Evolutionary conservation across 805 yeast genomes (phyloP), one percentile per base, ranked within the genome.

Genomic region (Clavispora fructus): DNA sequence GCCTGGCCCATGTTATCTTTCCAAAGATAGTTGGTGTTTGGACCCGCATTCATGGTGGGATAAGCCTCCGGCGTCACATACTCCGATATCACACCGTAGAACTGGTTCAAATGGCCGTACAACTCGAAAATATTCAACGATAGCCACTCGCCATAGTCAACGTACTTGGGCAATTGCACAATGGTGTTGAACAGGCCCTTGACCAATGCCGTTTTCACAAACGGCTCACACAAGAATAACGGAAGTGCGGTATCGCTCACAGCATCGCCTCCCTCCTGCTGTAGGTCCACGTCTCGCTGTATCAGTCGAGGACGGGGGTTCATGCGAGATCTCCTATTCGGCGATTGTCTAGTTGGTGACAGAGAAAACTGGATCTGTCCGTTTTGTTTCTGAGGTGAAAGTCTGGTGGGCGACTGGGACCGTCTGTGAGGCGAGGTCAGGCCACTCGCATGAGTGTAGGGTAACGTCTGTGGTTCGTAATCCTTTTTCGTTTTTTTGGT

Each of bases 121-220:
- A 88, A 79, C 65, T 94, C 99, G 65, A 91, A 91, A 7, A 88
- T 82, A 63, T 90, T 94, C 46, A 94, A 77, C 1, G 98, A 97
- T 14, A 94, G 73, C 99, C 99, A 94, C 64, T 94, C 99, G 45
- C 90, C 87, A 49, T 80, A 76, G 59, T 94, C 98, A 11, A 95
- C 97, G 61, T 92, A 92, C 61, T 88, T 89, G 16, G 99, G 99
- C 19, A 89, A 72, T 60, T 88, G 96, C 1, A 94, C 97, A 53
- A 94, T 94, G 1, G 99, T 91, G 60, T 87, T 90, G 71, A 90
- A 94, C 0, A 96, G 87, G 14, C 99, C 99, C 61, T 92, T 94
- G 16, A 95, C 99, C 31, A 94, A 71, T 0, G 98, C 95, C 0
- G 97, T 88, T 51, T 91, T 83, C 6, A 91, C 94, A 63, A 87